These are phyloP conservation scores for Amyloporia xantha DNA, from an alignment of 768 basidiomycete genomes.

Conservation along the genomic window DNA sequence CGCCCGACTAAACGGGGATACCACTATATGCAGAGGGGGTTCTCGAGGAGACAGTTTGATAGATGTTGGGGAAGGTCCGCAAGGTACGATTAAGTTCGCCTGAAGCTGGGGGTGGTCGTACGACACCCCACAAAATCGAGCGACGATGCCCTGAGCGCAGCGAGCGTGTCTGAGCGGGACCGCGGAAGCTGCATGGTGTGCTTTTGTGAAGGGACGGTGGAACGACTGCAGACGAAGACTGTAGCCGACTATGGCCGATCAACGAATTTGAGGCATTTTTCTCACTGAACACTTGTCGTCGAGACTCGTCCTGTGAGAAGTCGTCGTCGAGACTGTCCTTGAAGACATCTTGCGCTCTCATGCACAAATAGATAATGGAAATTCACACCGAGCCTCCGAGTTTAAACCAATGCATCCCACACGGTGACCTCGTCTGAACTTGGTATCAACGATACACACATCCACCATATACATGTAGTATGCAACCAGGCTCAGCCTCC, in stretches of 20 bases:
- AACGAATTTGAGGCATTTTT: neutral
- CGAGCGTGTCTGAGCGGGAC: neutral
- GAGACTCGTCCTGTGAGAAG: conserved; percentile 3
- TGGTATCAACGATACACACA: neutral
- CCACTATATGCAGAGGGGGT: neutral
- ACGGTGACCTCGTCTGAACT: neutral
- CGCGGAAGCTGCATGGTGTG: neutral
- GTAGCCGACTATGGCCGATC: conserved; percentile 1
- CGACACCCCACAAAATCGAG: neutral
- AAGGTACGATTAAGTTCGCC: neutral
- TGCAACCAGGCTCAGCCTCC: conserved; percentile 19
- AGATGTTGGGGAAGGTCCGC: neutral
- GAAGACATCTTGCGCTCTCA: neutral
- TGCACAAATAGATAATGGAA: conserved; percentile 7
- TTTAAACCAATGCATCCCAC: neutral
- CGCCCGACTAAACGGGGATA: too few species aligned
- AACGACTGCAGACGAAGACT: neutral
- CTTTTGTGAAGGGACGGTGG: conserved; percentile 3
- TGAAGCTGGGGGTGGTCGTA: neutral
- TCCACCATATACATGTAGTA: neutral
- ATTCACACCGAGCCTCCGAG: conserved; percentile 1
- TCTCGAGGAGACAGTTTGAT: neutral
- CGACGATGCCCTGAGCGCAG: neutral
- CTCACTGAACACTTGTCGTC: conserved; percentile 2
- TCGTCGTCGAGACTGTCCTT: neutral